phyloP scores from a whole-genome alignment of 192 early-diverging fungal genomes.

The Linderina pennispora region DNA sequence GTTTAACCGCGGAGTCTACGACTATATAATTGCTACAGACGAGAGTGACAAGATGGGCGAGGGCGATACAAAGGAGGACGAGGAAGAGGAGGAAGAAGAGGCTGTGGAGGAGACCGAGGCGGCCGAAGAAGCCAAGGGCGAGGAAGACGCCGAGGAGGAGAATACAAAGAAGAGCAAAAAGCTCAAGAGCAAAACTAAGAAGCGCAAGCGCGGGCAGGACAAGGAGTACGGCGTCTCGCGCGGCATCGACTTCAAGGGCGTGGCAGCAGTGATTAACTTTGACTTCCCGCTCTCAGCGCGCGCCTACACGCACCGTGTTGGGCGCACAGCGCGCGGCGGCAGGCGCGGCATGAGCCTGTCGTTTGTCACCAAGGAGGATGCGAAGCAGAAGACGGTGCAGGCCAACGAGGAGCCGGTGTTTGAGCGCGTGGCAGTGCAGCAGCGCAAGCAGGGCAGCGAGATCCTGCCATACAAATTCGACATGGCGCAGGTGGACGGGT shows the following conservation, averaged over 20 bases:
- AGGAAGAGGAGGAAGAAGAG: constrained; percentile 33
- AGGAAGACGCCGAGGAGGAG: constrained; percentile 17
- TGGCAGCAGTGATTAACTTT: constrained; percentile 94
- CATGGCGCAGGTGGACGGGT: constrained; percentile 85
- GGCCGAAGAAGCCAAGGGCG: constrained; percentile 14
- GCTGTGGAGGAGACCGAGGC: constrained; percentile 21
- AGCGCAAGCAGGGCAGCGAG: constrained; percentile 42
- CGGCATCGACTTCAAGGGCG: constrained; percentile 93
- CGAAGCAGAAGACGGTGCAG: constrained; percentile 6
- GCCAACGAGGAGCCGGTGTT: constrained; percentile 55
- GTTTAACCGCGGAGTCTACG: constrained; percentile 94
- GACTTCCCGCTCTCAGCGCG: constrained; percentile 84
- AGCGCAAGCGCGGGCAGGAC: constrained; percentile 54
- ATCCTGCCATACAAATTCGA: constrained; percentile 83
- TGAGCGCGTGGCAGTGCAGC: constrained; percentile 67
- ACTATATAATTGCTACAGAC: constrained; percentile 95
- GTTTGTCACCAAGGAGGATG: constrained; percentile 65
- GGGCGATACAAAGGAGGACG: constrained; percentile 53
- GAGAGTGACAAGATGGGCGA: constrained; percentile 68
- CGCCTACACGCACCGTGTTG: constrained; percentile 90
- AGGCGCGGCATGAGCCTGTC: constrained; percentile 83
- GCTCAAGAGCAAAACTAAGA: constrained; percentile 11
- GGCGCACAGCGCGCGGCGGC: constrained; percentile 91
- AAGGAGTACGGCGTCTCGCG: constrained; percentile 93
- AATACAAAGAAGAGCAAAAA: constrained; percentile 3